Evolutionary conservation across 345 rosid genomes (phyloP), one percentile per base, ranked within the genome.

Genomic region (Syzygium aqueum): DNA sequence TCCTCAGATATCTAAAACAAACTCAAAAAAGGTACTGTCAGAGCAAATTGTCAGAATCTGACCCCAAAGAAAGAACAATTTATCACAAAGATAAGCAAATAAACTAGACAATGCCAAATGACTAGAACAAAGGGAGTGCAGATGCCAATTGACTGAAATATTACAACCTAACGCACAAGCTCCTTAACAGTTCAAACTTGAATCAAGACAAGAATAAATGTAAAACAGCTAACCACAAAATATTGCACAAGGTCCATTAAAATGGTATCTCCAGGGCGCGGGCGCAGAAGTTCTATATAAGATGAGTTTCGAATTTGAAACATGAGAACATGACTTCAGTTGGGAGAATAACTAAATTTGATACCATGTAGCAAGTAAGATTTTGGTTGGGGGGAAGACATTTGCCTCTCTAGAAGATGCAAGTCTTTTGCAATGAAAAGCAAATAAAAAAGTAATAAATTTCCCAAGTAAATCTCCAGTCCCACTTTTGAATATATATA

Each of bases 1-100:
- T 94, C 98, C 87, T 96, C 94, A 87, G 99, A 96, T 84, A 97
- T 93, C 99, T 97, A 91, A 88, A 86, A 88, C 53, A 88, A 53
- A 87, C 87, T 88, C 40, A 87, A 87, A 88, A 67, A 86, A 85
- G 51, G 22, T 23, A 52, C 46, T 37, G 16, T 50, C 73, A 61
- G 73, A 61, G 73, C 73, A 61, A 61, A 61, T 61, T 61, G 73
- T n/a, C 73, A 61, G 19, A 61, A 61, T 61, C 33, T 5, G 33
- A n/a, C 8, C 33, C 33, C 2, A n/a, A 73, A 9, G 8, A 67
- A 67, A 33, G 59, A 54, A 53, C 87, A 82, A 51, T 84, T 61
- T 30, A 40, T 77, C 65, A 53, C 80, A 65, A 67, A 28, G 23
- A 86, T 37, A 73, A 73, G 49, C 15, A 37, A 73, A 73, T 37